Evolutionary conservation across 129 eudicot species (phyloP).

Genomic region (Arctium lappa): DNA sequence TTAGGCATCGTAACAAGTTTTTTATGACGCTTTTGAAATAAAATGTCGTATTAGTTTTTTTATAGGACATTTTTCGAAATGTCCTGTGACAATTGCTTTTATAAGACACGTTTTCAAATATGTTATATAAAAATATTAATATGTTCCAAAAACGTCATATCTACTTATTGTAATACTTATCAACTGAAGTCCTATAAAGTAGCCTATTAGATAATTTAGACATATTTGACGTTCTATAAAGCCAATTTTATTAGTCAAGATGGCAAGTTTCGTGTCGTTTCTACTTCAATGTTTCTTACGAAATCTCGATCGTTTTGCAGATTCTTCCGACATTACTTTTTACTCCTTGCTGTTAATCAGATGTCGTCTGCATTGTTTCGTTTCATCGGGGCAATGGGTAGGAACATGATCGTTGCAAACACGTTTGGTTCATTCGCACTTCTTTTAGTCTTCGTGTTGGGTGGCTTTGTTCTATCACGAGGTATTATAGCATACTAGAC

Average conservation of each 20-base stretch:
- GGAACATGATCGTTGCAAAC: constrained; percentile 61
- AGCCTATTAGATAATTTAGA: not conserved
- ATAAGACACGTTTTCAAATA: not conserved
- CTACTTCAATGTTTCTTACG: not conserved
- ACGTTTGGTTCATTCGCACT: constrained; percentile 51
- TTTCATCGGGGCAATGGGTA: constrained; percentile 44
- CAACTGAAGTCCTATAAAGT: too few relatives aligned
- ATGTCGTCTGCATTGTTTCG: constrained; percentile 52
- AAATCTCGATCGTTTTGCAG: constrained; percentile 31
- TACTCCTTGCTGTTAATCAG: constrained; percentile 42
- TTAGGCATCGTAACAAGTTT: not conserved
- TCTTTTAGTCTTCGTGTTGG: constrained; percentile 35
- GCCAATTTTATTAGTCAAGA: not conserved
- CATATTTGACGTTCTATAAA: not conserved
- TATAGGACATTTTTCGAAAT: not conserved
- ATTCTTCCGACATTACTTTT: constrained; percentile 41
- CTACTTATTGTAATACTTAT: too few relatives aligned
- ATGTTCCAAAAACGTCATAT: not conserved
- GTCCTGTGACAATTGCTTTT: not conserved
- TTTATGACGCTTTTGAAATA: not conserved
- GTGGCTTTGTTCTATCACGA: constrained; percentile 51
- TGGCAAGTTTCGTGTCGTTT: not conserved
- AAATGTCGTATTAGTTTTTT: not conserved
- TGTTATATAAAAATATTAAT: not conserved
- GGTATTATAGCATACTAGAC: constrained; percentile 21